Evolutionary conservation across 306 rosid genomes (phyloP), one percentile per base, ranked within the genome.

Genomic region (Acacia confusa): DNA sequence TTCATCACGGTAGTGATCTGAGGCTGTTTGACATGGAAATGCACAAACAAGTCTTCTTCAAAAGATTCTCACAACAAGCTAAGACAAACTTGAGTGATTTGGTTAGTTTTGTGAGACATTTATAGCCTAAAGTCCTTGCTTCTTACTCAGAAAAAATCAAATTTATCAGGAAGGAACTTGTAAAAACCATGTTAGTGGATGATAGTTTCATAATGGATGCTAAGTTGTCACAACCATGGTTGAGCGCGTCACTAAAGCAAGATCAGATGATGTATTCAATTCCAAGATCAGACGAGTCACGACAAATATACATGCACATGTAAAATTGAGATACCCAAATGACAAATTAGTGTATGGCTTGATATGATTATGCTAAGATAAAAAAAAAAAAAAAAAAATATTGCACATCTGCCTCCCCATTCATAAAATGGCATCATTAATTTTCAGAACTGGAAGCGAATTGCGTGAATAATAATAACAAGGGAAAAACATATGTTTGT

Each of bases 401-500:
- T 41, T 44, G 72, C 27, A 78, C 13, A 52, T 34, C 13, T 44
- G 32, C 55, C 58, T 27, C 70, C 19, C 36, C 36, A 10, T 61
- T 74, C 48, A 16, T 63, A 4, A 30, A 63, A 50, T 40, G 34
- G 25, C 73, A 79, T 25, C 58, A 38, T 79, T 4, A 27, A 34
- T 38, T 70, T 36, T 30, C 9, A 22, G 52, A 78, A 45, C 44
- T 58, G 53, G 19, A 58, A 43, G 60, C 45, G 30, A 80, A 66
- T 15, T 67, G 19, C 3, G 27, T 24, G 47, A 34, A 45, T n/a
- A 44, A 74, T 11, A 65, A 14, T 12, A 38, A 40, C 48, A 80
- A 77, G 82, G 20, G 40, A 28, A 78, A 40, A 79, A 43, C 34
- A 70, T 82, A 77, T 78, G 32, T 17, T 13, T 75, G 79, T 52